Conservation (phyloP, 2,329 filamentous ascomycete species). For the Herpotrichia juniperi region DNA sequence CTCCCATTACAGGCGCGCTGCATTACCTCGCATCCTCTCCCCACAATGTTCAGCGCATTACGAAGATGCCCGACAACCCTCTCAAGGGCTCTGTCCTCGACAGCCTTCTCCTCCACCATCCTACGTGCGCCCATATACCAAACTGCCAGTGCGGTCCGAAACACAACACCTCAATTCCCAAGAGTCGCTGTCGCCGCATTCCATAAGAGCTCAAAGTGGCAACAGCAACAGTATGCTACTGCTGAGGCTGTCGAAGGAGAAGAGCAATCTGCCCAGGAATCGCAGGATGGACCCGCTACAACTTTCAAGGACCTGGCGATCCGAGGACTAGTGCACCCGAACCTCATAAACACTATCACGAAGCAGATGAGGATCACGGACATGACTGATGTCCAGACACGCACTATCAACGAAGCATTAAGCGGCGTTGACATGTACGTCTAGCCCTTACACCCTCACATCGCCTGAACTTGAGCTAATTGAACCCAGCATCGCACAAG, state of each 20-base stretch:
- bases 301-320: slow-evolving; percentile 52
- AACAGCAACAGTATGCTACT: slow-evolving; percentile 35
- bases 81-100: slow-evolving; percentile 35
- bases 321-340: slow-evolving; percentile 63
- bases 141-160: slow-evolving; percentile 24
- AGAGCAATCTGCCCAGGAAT: slow-evolving; percentile 5
- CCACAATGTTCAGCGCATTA: slow-evolving; percentile 51
- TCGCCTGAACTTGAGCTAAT: slow-evolving; percentile 15
- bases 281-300: slow-evolving; percentile 41
- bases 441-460: background rate
- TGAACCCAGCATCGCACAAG: slow-evolving; percentile 72
- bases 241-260: slow-evolving; percentile 23
- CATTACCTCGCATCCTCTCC: slow-evolving; percentile 13
- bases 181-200: slow-evolving; percentile 36
- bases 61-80: slow-evolving; percentile 49
- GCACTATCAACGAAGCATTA: slow-evolving; percentile 81
- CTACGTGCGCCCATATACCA: slow-evolving; percentile 29
- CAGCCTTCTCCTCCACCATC: slow-evolving; percentile 29
- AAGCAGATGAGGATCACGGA: slow-evolving; percentile 74
- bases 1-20: slow-evolving; percentile 6
- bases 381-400: slow-evolving; percentile 92
- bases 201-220: slow-evolving; percentile 48
- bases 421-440: slow-evolving; percentile 82
- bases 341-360: slow-evolving; percentile 72
- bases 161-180: slow-evolving; percentile 23